Evolutionary conservation across 1,139 yeast species (phyloP), one percentile per base, ranked within the genome.

Genomic region (Candida pseudoviswanathii): DNA sequence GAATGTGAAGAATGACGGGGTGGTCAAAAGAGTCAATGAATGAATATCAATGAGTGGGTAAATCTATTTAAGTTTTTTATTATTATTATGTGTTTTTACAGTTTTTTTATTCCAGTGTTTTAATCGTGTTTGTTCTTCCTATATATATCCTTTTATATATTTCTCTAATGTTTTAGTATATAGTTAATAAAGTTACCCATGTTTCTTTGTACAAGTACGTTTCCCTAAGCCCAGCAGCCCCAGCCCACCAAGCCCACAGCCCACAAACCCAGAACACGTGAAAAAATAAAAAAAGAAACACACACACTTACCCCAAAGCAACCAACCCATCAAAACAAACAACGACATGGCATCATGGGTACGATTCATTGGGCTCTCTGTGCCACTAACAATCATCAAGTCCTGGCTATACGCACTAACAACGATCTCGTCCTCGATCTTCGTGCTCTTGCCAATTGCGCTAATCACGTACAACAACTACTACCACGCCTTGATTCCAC

Each of bases 381-480:
- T 54, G 4, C 58, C 58, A 2, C 25, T 53, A 24, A 41, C 52
- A 9, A 38, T 52, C 9, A 43, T 50, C 8, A 34, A 63, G 45
- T 47, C 58, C 39, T 61, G 66, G 63, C 47, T 66, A 11, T 67
- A 66, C 45, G 24, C 59, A 1, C 26, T 54, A 7, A 53, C 61
- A 3, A 46, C 64, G 3, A 25, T 56, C 4, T 43, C 59, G 25
- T 55, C 66, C 26, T 44, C 61, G n/a, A 29, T 60, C 31, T 52
- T 56, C 3, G 48, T 65, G 1, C 53, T 68, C 16, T 53, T 65
- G 5, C 71, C 73, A 3, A 45, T 68, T 6, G 58, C 72, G 9
- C 44, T 65, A 3, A 37, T 67, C 21, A 58, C 70, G 2, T 68
- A 68, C 48, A 43, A 58, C 26, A 57, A 66, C 22, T 68, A 68